Evolutionary conservation across 352 stramenopile genomes (phyloP).

Genomic region (Phytophthora ohioensis): DNA sequence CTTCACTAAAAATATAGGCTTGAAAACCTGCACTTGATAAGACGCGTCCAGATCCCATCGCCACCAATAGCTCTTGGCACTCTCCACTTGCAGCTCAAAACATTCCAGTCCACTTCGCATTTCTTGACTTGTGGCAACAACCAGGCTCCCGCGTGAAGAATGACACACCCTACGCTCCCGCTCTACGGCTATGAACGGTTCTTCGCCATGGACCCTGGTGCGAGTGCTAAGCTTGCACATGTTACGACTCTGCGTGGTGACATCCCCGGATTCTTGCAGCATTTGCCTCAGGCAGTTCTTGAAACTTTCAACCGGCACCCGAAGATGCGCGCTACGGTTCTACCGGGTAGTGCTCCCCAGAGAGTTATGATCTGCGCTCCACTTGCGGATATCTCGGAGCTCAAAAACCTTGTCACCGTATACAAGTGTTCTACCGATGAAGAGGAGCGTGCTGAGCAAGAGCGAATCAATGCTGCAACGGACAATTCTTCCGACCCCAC

Average conservation of each 20-base stretch:
- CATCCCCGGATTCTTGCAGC: conserved; percentile 40
- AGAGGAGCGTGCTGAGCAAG: conserved; percentile 44
- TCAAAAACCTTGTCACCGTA: conserved; percentile 45
- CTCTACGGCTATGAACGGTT: conserved; percentile 77
- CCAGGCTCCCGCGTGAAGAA: conserved; percentile 4
- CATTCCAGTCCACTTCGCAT: conserved; percentile 13
- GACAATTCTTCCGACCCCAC: background rate
- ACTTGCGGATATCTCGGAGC: conserved; percentile 51
- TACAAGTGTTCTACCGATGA: conserved; percentile 36
- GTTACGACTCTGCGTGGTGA: conserved; percentile 60
- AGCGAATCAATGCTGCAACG: conserved; percentile 22
- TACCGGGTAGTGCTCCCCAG: conserved; percentile 50
- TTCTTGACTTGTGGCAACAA: conserved; percentile 6
- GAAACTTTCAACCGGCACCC: conserved; percentile 67
- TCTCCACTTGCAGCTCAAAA: background rate
- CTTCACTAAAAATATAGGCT: conserved; percentile 35
- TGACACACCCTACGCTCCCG: conserved; percentile 51
- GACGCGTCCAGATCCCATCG: conserved; percentile 11
- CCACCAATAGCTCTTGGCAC: conserved; percentile 10
- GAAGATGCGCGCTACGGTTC: conserved; percentile 57
- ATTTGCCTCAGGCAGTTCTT: conserved; percentile 56
- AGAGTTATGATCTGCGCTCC: conserved; percentile 64
- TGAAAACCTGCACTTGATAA: conserved; percentile 3
- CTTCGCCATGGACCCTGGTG: conserved; percentile 61
- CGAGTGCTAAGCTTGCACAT: conserved; percentile 59